A percentile compares a stretch with the other conserved stretches of the same genome.
Evolutionary conservation across 129 eudicot species (phyloP).

Genomic region (Flaveria sonorensis): DNA sequence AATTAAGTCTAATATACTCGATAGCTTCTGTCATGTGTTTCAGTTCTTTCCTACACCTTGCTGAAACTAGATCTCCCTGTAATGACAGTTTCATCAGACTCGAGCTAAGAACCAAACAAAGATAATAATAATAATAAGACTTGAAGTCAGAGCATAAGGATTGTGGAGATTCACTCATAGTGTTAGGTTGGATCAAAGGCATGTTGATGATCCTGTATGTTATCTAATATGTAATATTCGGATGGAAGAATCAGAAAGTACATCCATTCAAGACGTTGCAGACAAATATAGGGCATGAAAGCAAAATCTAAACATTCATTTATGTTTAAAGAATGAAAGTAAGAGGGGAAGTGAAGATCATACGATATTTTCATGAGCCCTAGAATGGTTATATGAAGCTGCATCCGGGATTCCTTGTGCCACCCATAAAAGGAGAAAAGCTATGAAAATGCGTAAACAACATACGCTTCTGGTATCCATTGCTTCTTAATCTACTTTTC

Average conservation of each 20-base stretch:
- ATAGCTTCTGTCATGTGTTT: slow-evolving; percentile 30
- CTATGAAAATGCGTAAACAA: slow-evolving; percentile 27
- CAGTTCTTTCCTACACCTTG: slow-evolving; percentile 26
- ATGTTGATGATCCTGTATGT: too few relatives aligned
- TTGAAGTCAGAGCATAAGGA: too few relatives aligned
- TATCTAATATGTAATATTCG: too few relatives aligned
- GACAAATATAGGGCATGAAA: too few relatives aligned
- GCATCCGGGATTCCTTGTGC: slow-evolving; percentile 12
- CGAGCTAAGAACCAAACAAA: neutral
- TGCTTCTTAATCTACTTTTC: slow-evolving; percentile 27
- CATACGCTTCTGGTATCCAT: slow-evolving; percentile 30
- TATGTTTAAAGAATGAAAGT: neutral
- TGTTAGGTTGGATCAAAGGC: too few relatives aligned
- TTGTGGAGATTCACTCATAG: too few relatives aligned
- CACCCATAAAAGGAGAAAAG: slow-evolving; percentile 19
- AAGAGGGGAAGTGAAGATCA: slow-evolving; percentile 11
- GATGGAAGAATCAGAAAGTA: too few relatives aligned
- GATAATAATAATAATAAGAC: neutral
- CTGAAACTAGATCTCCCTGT: slow-evolving; percentile 30
- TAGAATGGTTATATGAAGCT: slow-evolving; percentile 12
- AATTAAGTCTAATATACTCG: slow-evolving; percentile 17
- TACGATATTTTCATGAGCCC: slow-evolving; percentile 20
- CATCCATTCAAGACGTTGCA: too few relatives aligned
- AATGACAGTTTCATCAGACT: neutral
- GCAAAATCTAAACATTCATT: too few relatives aligned